Percentiles rank a stretch among this genome's conserved stretches.
Evolutionary conservation across 495 filamentous ascomycete genomes (phyloP).

Genomic region (Parathielavia appendiculata): DNA sequence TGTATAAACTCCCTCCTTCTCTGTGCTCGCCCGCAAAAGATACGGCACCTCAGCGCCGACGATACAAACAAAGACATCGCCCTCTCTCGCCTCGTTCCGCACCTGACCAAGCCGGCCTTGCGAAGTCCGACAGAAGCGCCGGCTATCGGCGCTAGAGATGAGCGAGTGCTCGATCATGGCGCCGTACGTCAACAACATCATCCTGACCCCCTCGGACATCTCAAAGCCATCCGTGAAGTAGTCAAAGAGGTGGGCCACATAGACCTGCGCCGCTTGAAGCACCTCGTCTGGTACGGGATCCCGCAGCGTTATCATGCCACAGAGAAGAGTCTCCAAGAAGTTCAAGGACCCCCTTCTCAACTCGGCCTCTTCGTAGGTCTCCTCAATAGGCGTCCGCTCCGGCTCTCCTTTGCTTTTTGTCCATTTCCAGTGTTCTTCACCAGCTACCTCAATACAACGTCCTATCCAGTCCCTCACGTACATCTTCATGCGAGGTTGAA

Average conservation of each 20-base stretch:
- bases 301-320: constrained; percentile 19
- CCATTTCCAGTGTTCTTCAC: neutral
- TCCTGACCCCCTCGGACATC: neutral
- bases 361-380: neutral
- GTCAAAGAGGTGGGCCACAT: constrained; percentile 7
- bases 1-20: constrained; percentile 2
- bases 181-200: constrained; percentile 9
- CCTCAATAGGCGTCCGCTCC: neutral
- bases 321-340: constrained; percentile 16
- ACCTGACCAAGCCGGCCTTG: constrained; percentile 18
- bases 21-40: constrained; percentile 15
- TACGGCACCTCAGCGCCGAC: constrained; percentile 29
- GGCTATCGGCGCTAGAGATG: constrained; percentile 1
- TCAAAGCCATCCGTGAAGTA: constrained; percentile 1
- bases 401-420: neutral
- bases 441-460: neutral
- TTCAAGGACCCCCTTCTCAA: neutral
- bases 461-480: neutral
- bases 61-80: constrained; percentile 28
- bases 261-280: constrained; percentile 10
- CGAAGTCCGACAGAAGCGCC: constrained; percentile 19
- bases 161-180: constrained; percentile 7
- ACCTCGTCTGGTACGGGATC: constrained; percentile 17
- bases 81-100: constrained; percentile 5
- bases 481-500: too few species aligned